Percentiles rank a stretch among this genome's conserved stretches.
These are phyloP conservation scores for Orbilia javanica DNA, from an alignment of 2,329 filamentous ascomycete genomes.

Conservation along the genomic window DNA sequence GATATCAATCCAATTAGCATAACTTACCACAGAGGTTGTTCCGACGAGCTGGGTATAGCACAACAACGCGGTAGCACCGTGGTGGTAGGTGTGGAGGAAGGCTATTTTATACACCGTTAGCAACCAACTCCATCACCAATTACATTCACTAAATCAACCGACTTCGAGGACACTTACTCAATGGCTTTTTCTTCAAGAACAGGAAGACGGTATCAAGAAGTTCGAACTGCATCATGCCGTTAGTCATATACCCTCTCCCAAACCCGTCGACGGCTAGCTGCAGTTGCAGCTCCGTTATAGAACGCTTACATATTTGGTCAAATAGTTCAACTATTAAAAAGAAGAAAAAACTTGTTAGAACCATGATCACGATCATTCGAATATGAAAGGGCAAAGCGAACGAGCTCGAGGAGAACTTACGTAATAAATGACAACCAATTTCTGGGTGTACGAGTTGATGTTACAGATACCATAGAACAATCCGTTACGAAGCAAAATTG, in stretches of 20 bases:
- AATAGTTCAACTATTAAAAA: slow-evolving; percentile 83
- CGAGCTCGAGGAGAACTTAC: slow-evolving; percentile 71
- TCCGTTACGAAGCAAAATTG: slow-evolving; percentile 82
- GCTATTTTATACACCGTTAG: slow-evolving; percentile 67
- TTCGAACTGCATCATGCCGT: slow-evolving; percentile 68
- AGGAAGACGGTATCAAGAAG: slow-evolving; percentile 95
- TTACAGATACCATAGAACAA: slow-evolving; percentile 91
- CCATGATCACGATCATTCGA: neutral
- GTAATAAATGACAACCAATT: slow-evolving; percentile 94
- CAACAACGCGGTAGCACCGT: slow-evolving; percentile 93
- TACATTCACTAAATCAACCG: neutral
- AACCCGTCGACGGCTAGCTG: neutral
- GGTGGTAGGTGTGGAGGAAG: slow-evolving; percentile 99
- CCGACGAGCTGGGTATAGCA: slow-evolving; percentile 98
- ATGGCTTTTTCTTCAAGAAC: slow-evolving; percentile 98
- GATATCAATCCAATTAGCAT: neutral
- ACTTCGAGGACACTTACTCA: slow-evolving; percentile 73
- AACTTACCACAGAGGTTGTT: slow-evolving; percentile 78
- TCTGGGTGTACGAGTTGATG: slow-evolving; percentile 87
- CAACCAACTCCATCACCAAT: slow-evolving; percentile 12
- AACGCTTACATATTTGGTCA: slow-evolving; percentile 87
- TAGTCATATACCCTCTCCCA: slow-evolving; percentile 34
- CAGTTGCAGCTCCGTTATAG: neutral
- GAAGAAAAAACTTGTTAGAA: slow-evolving; percentile 63
- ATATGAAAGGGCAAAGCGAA: neutral